phyloP scores from a whole-genome alignment of 805 yeast species.

The Tetrapisispora nanseiensis region DNA sequence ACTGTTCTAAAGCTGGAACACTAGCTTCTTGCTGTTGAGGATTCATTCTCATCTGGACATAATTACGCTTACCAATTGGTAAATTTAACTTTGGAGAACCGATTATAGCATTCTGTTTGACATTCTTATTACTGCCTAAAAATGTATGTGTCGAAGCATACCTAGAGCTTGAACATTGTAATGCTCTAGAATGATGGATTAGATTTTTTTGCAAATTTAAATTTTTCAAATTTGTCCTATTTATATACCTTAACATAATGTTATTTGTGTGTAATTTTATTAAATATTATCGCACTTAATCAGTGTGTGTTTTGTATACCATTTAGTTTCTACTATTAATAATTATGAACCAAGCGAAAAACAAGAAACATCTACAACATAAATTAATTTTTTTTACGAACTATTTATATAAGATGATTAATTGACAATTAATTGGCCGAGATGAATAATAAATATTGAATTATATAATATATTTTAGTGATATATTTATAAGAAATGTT shows the following conservation, averaged over 20 bases:
- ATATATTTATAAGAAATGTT: no score
- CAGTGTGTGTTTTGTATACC: no score
- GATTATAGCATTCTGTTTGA: background rate
- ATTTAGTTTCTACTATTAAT: no score
- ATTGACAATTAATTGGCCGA: no score
- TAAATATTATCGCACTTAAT: no score
- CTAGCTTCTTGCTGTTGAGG: constrained; percentile 41
- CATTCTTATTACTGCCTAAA: background rate
- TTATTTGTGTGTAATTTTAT: no score
- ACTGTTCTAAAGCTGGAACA: constrained; percentile 57
- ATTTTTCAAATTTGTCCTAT: background rate
- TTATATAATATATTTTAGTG: no score
- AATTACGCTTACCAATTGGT: background rate
- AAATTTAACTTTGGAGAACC: background rate
- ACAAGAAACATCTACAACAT: no score
- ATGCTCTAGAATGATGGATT: background rate
- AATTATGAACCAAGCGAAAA: no score
- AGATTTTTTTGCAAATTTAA: background rate
- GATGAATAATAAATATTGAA: no score
- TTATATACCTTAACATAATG: background rate
- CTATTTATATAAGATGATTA: no score
- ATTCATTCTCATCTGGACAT: constrained; percentile 30
- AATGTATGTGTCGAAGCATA: background rate
- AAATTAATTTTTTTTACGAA: no score
- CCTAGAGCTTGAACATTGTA: background rate